phyloP scores from a whole-genome alignment of 2,329 filamentous ascomycete species.

The Leptoxyphium fumago region DNA sequence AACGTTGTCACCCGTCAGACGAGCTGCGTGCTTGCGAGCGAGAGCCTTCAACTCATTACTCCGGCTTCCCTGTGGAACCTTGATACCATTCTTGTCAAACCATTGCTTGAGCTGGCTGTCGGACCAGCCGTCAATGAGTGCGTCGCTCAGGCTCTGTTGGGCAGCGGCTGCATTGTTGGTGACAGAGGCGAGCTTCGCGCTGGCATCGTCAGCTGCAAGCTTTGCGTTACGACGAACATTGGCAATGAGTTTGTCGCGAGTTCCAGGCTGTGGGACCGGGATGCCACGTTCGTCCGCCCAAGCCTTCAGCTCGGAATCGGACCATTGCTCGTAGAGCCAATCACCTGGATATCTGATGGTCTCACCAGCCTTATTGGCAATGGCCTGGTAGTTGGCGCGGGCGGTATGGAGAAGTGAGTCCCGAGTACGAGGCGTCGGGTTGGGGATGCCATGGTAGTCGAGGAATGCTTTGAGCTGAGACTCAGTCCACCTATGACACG shows the following conservation, averaged over 20 bases:
- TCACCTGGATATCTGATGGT: conserved; percentile 77
- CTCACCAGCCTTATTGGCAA: conserved; percentile 63
- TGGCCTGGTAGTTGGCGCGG: conserved; percentile 65
- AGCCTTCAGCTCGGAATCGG: conserved; percentile 81
- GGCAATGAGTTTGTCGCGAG: conserved; percentile 77
- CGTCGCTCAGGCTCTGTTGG: conserved; percentile 63
- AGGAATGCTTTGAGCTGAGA: conserved; percentile 88
- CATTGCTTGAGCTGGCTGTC: conserved; percentile 85
- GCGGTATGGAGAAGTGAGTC: conserved; percentile 66
- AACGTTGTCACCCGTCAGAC: conserved; percentile 50
- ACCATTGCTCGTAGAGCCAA: conserved; percentile 87
- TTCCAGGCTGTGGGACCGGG: conserved; percentile 68
- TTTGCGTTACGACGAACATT: conserved; percentile 82
- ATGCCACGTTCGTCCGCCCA: conserved; percentile 85
- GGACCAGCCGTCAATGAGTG: conserved; percentile 78
- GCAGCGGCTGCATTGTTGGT: conserved; percentile 42
- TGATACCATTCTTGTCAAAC: conserved; percentile 77
- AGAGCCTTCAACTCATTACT: conserved; percentile 79
- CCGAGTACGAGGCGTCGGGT: conserved; percentile 73
- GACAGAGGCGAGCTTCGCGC: conserved; percentile 48
- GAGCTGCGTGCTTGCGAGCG: conserved; percentile 71
- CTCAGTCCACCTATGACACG: conserved; percentile 59
- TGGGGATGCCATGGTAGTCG: conserved; percentile 74
- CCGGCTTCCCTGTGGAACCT: conserved; percentile 83
- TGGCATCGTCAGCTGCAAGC: conserved; percentile 25